phyloP scores from a whole-genome alignment of 805 yeast species.

The Metschnikowia peoriensis region DNA sequence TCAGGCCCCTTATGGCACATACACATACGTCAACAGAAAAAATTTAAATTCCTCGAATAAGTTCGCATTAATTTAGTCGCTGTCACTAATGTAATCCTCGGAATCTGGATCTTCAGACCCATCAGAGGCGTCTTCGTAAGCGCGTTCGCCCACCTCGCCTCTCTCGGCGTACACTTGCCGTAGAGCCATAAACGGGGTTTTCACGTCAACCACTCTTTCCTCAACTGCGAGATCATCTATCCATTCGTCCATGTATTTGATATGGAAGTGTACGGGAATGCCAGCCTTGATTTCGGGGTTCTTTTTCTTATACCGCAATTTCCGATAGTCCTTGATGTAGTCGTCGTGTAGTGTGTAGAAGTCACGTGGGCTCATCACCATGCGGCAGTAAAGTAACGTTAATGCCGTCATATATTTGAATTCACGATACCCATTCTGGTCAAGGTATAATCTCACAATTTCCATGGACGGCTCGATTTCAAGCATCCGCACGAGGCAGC shows the following conservation, averaged over 20 bases:
- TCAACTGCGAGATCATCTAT: conserved; percentile 58
- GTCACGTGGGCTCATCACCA: conserved; percentile 35
- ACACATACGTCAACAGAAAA: too few relatives aligned
- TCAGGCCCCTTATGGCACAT: too few relatives aligned
- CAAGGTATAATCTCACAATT: conserved; percentile 51
- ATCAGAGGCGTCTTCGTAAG: conserved; percentile 33
- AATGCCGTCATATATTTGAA: conserved; percentile 78
- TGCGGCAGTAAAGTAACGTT: conserved; percentile 61
- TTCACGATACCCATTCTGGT: conserved; percentile 49
- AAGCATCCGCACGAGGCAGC: conserved; percentile 71
- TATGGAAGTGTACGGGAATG: conserved; percentile 33
- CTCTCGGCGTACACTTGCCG: conserved; percentile 42
- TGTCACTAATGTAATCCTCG: conserved; percentile 35
- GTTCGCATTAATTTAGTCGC: conserved; percentile 26
- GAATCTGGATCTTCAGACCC: conserved; percentile 22
- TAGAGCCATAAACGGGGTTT: conserved; percentile 60
- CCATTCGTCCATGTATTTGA: conserved; percentile 67
- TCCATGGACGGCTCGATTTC: conserved; percentile 70
- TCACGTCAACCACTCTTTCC: conserved; percentile 67
- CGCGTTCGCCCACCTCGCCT: conserved; percentile 40
- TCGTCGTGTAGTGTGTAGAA: conserved; percentile 51
- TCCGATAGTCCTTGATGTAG: conserved; percentile 63
- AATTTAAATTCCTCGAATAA: too few relatives aligned
- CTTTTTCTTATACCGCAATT: conserved; percentile 47
- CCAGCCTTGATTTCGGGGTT: conserved; percentile 24